Conservation (phyloP, 176 grass and related monocot genomes). For the Carex kokanica region DNA sequence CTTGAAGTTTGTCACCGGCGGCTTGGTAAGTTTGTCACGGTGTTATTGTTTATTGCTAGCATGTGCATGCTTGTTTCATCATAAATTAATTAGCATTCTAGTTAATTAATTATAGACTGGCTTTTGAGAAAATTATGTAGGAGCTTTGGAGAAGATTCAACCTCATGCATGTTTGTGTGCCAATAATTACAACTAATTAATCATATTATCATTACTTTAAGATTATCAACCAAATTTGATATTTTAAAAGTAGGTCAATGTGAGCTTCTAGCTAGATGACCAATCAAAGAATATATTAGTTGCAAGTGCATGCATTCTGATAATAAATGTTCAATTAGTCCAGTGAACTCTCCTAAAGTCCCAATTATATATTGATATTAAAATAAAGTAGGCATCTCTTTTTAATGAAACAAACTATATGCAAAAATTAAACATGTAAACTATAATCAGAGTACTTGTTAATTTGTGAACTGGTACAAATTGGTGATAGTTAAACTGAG, state of each 20-base stretch:
- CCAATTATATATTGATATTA: neutral
- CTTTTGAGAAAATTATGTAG: neutral
- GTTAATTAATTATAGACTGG: neutral
- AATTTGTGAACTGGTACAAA: neutral
- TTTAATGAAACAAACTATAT: neutral
- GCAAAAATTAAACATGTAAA: neutral
- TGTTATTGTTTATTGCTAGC: neutral
- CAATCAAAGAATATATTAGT: neutral
- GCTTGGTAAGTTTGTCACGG: constrained; percentile 47
- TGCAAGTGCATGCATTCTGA: neutral
- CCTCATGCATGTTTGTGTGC: neutral
- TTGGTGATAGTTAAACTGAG: neutral
- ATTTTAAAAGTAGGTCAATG: neutral
- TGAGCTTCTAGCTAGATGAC: neutral
- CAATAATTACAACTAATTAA: neutral
- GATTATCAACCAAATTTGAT: neutral
- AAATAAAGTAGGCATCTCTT: neutral
- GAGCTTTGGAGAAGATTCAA: neutral
- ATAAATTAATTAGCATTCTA: neutral
- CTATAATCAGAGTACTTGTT: neutral
- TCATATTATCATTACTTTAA: neutral
- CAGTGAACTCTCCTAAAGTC: neutral
- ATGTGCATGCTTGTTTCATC: neutral
- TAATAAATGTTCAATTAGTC: neutral
- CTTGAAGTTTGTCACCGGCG: constrained; percentile 74